These are phyloP conservation scores for Typha latifolia DNA, from an alignment of 176 grass and related monocot species.

Conservation along the genomic window DNA sequence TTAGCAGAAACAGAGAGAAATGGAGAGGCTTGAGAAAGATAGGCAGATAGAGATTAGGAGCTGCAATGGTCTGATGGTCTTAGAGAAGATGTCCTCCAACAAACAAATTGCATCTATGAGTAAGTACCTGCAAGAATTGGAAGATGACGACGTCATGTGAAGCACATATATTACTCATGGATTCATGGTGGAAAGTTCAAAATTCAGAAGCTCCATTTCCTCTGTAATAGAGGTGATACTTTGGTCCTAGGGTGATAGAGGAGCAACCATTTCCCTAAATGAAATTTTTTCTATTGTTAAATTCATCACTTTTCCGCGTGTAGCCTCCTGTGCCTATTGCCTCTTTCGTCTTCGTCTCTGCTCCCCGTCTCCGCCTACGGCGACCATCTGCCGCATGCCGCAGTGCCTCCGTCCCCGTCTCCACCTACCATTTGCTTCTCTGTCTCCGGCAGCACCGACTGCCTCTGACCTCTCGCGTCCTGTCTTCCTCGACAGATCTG, in stretches of 20 bases:
- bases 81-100: constrained; percentile 95
- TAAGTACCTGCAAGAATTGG: constrained; percentile 81
- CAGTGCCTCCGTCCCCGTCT: too few species aligned
- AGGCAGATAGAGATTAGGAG: constrained; percentile 75
- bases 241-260: background rate
- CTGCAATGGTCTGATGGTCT: constrained; percentile 96
- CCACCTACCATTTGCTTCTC: too few species aligned
- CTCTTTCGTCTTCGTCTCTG: too few species aligned
- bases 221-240: background rate
- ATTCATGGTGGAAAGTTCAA: background rate
- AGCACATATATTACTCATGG: background rate
- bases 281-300: too few species aligned
- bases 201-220: background rate
- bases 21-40: constrained; percentile 78
- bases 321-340: too few species aligned
- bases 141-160: constrained; percentile 99
- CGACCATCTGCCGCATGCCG: too few species aligned
- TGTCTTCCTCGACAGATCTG: too few species aligned
- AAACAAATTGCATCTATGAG: constrained; percentile 67
- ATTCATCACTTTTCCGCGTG: too few species aligned
- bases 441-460: too few species aligned
- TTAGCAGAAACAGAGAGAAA: constrained; percentile 57
- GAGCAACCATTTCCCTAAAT: too few species aligned
- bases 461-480: too few species aligned
- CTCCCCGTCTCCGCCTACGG: too few species aligned